Evolutionary conservation across 78 protist species (phyloP), one percentile per base, ranked within the genome.

Genomic region (Cavenderia fasciculata): DNA sequence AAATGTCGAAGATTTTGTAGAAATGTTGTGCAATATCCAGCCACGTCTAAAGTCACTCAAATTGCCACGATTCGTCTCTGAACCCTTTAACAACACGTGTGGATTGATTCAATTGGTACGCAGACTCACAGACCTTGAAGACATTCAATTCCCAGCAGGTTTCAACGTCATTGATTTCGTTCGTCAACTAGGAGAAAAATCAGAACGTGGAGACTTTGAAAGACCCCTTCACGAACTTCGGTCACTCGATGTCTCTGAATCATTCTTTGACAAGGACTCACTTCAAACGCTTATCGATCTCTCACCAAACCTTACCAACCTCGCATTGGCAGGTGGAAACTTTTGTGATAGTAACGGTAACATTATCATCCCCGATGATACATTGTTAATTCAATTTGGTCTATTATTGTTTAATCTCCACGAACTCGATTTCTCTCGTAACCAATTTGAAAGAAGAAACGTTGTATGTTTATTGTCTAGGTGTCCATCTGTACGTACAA

Each of bases 341-440:
- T 63, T 63, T 63, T n/a, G n/a, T n/a, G n/a, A n/a, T n/a, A n/a
- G n/a, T n/a, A n/a, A n/a, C n/a, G n/a, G n/a, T n/a, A n/a, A n/a
- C n/a, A n/a, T n/a, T 46, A 8, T 14, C 52, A 23, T 46, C 52
- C n/a, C 6, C 33, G 76, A 79, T 16, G 51, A 77, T 25, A 1
- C 21, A 1, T 5, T 66, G 23, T 16, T 75, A 8, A 63, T 65
- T 27, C 29, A 36, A 16, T 3, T 79, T 1, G 31, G 43, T 40
- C 56, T 68, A 65, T 23, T 66, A 1, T 27, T 79, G 33, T 49
- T 14, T 23, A 62, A 66, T 40, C 40, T 79, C 14, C 21, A 72
- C 21, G 88, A 79, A 40, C 16, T 79, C 21, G 54, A 79, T 66
- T 44, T 79, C 14, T 79, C 88, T 21, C 62, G 66, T 38, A 5